Percentiles rank a stretch among this genome's conserved stretches.
These are phyloP conservation scores for Leccinum uliginosum DNA, from an alignment of 768 basidiomycete genomes.

Conservation along the genomic window DNA sequence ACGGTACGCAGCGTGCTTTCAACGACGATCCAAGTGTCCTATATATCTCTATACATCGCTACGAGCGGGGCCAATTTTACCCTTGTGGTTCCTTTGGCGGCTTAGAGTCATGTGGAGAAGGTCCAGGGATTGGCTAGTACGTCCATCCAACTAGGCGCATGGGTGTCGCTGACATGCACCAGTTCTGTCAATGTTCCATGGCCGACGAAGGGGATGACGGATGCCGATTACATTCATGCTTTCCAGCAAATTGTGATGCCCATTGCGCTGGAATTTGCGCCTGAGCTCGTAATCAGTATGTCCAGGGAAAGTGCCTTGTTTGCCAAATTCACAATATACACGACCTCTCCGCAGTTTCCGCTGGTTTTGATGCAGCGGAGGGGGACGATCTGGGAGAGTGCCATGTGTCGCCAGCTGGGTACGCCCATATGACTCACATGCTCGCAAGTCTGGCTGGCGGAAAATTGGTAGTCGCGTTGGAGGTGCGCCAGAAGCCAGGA, in stretches of 20 bases:
- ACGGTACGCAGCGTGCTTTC: conserved; percentile 96
- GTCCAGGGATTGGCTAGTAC: conserved; percentile 80
- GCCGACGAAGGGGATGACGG: conserved; percentile 83
- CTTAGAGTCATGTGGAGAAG: conserved; percentile 82
- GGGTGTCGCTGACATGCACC: conserved; percentile 8
- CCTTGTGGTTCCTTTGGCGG: conserved; percentile 90
- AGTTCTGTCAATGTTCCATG: conserved; percentile 97
- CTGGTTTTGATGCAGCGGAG: conserved; percentile 94
- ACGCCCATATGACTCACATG: conserved; percentile 99
- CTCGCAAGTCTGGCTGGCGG: conserved; percentile 83
- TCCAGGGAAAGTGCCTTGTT: conserved; percentile 4
- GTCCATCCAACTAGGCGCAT: conserved; percentile 27
- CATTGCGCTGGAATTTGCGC: conserved; percentile 93
- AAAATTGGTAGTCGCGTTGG: conserved; percentile 86
- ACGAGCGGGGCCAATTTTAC: conserved; percentile 89
- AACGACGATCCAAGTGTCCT: conserved; percentile 88
- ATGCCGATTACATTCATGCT: conserved; percentile 94
- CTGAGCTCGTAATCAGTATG: conserved; percentile 93
- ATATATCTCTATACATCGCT: conserved; percentile 93
- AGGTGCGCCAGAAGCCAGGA: conserved; percentile 48
- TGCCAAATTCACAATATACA: neutral
- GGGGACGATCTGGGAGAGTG: conserved; percentile 94
- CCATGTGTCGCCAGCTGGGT: conserved; percentile 85
- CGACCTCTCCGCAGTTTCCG: conserved; percentile 63
- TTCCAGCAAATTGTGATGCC: conserved; percentile 97